phyloP scores from a whole-genome alignment of 768 basidiomycete species.

The Crepidotus variabilis region DNA sequence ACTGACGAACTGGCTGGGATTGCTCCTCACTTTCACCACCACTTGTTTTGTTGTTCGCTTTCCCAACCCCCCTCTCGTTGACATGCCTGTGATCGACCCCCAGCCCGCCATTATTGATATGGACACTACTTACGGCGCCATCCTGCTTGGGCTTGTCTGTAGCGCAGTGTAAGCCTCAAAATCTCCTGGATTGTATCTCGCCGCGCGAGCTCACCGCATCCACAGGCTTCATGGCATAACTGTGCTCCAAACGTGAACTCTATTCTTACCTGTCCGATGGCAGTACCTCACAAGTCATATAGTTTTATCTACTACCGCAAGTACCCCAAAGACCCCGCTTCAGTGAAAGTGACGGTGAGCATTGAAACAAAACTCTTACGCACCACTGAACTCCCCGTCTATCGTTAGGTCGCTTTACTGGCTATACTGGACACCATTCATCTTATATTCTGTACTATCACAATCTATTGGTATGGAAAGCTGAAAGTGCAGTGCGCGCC shows the following conservation, averaged over 20 bases:
- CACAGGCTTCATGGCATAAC: constrained; percentile 45
- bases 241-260: constrained; percentile 38
- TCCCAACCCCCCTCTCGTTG: no score
- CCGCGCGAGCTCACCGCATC: not conserved
- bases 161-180: constrained; percentile 42
- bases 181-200: no score
- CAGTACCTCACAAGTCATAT: not conserved
- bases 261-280: constrained; percentile 10
- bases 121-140: constrained; percentile 39
- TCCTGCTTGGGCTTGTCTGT: constrained; percentile 40
- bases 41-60: no score
- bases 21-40: no score
- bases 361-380: constrained; percentile 1
- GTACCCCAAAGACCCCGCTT: constrained; percentile 35
- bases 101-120: constrained; percentile 26
- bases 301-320: constrained; percentile 42
- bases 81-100: not conserved
- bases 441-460: constrained; percentile 35
- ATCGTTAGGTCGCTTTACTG: constrained; percentile 31
- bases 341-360: constrained; percentile 37
- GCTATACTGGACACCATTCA: constrained; percentile 44
- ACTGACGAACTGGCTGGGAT: no score
- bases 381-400: not conserved
- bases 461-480: constrained; percentile 44
- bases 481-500: not conserved